These are phyloP conservation scores for barrel medic (Medicago truncatula) DNA, from an alignment of 306 rosid species.

Conservation along the genomic window DNA sequence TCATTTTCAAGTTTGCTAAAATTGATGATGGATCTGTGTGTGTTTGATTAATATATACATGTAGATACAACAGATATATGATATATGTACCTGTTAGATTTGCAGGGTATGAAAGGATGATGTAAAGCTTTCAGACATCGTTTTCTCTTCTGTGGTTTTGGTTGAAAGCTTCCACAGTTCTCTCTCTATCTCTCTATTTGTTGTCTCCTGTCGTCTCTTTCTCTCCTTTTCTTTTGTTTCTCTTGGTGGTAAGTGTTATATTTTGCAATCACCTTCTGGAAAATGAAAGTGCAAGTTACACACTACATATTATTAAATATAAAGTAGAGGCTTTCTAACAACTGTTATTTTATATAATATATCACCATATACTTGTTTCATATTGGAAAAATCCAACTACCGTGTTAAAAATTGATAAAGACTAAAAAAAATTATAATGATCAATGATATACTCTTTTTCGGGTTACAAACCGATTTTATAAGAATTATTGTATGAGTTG, in stretches of 20 bases:
- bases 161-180: conserved; percentile 60
- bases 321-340: neutral
- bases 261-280: neutral
- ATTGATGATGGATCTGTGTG: neutral
- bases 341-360: neutral
- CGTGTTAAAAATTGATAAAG: neutral
- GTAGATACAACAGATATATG: neutral
- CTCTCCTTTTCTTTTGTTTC: conserved; percentile 21
- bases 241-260: neutral
- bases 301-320: neutral
- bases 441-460: neutral
- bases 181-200: conserved; percentile 40
- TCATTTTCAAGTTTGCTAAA: conserved; percentile 47
- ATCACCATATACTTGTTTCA: neutral
- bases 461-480: too few relatives aligned
- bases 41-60: neutral
- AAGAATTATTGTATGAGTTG: too few relatives aligned
- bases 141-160: conserved; percentile 69
- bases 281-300: conserved; percentile 5
- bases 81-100: conserved; percentile 66
- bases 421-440: neutral
- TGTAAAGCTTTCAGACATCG: conserved; percentile 76
- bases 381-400: neutral
- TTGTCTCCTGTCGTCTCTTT: conserved; percentile 69
- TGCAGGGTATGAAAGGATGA: conserved; percentile 76